These are phyloP conservation scores for Ilex paraguariensis DNA, from an alignment of 305 asterid species.

Conservation along the genomic window DNA sequence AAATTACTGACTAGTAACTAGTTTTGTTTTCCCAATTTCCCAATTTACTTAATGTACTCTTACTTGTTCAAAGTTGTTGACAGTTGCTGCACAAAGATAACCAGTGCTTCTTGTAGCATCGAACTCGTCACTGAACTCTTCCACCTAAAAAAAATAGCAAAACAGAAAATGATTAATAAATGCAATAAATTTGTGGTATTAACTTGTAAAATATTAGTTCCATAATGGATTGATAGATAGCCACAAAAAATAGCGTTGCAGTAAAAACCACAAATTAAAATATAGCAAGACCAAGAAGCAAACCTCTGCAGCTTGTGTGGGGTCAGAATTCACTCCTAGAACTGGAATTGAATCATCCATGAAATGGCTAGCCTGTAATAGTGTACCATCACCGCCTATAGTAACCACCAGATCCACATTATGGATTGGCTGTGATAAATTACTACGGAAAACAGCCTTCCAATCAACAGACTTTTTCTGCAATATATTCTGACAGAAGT, in stretches of 20 bases:
- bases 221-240: conserved; percentile 1
- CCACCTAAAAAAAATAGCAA: conserved; percentile 39
- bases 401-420: conserved; percentile 78
- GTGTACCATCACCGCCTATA: conserved; percentile 91
- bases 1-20: too few relatives aligned
- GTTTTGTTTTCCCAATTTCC: too few relatives aligned
- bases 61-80: conserved; percentile 76
- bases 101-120: conserved; percentile 99
- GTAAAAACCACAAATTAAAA: neutral
- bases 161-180: too few relatives aligned
- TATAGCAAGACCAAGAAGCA: conserved; percentile 13
- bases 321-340: conserved; percentile 92
- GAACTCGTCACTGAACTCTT: conserved; percentile 57
- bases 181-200: neutral
- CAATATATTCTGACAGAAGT: conserved; percentile 66
- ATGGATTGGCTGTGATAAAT: conserved; percentile 48
- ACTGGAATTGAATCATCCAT: conserved; percentile 69
- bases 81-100: conserved; percentile 86
- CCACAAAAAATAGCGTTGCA: neutral
- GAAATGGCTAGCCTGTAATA: conserved; percentile 81
- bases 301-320: conserved; percentile 82
- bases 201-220: neutral
- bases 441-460: conserved; percentile 49
- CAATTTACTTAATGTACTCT: neutral
- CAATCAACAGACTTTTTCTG: conserved; percentile 52